Evolutionary conservation across 495 filamentous ascomycete genomes (phyloP), one percentile per base, ranked within the genome.

Genomic region (Penicillium malachiteum): DNA sequence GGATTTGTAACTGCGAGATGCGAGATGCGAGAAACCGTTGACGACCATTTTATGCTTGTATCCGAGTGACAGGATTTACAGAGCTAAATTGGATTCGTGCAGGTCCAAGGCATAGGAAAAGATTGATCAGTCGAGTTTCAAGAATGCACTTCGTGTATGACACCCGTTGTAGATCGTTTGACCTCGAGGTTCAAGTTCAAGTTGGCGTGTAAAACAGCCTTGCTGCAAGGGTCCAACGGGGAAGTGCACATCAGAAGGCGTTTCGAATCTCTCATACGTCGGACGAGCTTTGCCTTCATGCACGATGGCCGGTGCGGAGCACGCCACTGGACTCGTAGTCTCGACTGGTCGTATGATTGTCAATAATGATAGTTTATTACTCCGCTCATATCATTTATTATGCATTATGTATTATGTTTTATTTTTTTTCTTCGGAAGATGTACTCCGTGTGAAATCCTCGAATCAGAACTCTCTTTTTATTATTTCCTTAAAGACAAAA

Each of bases 11-110:
- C 21, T 26, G 21, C 12, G 34, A 13, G 46, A 57, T 26, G 21
- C 12, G 34, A 13, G 46, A 57, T 66, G 63, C 55, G 57, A 55
- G 58, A 63, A 61, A 62, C 63, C 63, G 65, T 68, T 64, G 65
- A 38, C 60, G 65, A 68, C 63, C 65, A 56, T 45, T 18, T 38
- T 33, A 58, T 57, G 61, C 40, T 40, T 34, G 46, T 52, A 54
- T 52, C 57, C 55, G 64, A 51, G 21, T 47, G 50, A 49, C 31
- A 44, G 47, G 59, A 53, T 35, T 48, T 37, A 47, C 34, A 30
- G 11, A 49, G 16, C 7, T 17, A 41, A 26, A 26, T 26, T 26
- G 21, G 21, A 26, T 26, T 26, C 21, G 21, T 26, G 21, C 21
- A 26, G 1, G 21, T 26, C 21, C 21, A 17, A 16, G 14, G n/a